Evolutionary conservation across 768 basidiomycete species (phyloP).

Genomic region (Phanerodontia chrysosporium): DNA sequence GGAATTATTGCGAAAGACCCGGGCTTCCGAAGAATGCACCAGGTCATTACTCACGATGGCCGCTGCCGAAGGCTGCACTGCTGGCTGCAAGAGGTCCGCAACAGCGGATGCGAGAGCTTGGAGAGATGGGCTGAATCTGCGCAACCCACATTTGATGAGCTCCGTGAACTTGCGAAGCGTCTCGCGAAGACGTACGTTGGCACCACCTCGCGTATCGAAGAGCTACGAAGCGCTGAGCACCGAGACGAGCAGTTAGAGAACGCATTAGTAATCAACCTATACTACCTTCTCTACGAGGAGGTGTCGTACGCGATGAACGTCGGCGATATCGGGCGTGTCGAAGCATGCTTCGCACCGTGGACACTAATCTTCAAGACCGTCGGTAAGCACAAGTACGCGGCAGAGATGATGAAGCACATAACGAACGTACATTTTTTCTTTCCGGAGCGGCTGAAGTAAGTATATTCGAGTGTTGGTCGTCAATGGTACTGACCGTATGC

Average conservation of each 20-base stretch:
- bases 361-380: slow-evolving; percentile 24
- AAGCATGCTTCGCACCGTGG: slow-evolving; percentile 25
- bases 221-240: slow-evolving; percentile 2
- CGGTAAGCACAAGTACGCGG: slow-evolving; percentile 29
- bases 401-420: slow-evolving; percentile 22
- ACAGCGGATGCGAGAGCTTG: slow-evolving; percentile 13
- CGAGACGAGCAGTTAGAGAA: slow-evolving; percentile 35
- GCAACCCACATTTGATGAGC: slow-evolving; percentile 24
- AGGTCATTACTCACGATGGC: slow-evolving; percentile 23
- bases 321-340: slow-evolving; percentile 31
- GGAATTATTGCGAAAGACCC: slow-evolving; percentile 22
- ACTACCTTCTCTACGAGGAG: slow-evolving; percentile 39
- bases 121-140: slow-evolving; percentile 25
- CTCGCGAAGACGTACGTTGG: slow-evolving; percentile 11
- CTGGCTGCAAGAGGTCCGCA: slow-evolving; percentile 26
- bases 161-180: slow-evolving; percentile 22
- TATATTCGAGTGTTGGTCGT: neutral
- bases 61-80: slow-evolving; percentile 10
- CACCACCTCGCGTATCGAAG: slow-evolving; percentile 16
- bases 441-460: slow-evolving; percentile 6
- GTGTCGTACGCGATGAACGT: slow-evolving; percentile 26
- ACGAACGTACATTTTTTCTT: slow-evolving; percentile 20
- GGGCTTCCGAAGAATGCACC: slow-evolving; percentile 27
- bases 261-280: slow-evolving; percentile 25
- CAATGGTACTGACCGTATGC: neutral